Evolutionary conservation across 2,329 filamentous ascomycete species (phyloP).

Genomic region (Rhytidhysteron rufulum): DNA sequence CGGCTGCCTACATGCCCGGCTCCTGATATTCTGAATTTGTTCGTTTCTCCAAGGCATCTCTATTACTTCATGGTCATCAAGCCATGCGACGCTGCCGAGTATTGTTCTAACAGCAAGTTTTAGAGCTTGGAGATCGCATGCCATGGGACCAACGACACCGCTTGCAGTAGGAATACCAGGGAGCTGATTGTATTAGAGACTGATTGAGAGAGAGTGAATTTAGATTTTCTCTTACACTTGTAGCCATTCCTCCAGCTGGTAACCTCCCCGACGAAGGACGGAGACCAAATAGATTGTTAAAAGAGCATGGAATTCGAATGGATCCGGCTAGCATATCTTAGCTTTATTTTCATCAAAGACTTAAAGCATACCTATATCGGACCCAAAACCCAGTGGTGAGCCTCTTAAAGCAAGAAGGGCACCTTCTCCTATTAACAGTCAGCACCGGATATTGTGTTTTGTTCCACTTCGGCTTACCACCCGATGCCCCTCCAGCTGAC

Average conservation of each 20-base stretch:
- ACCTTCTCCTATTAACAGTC: too few species aligned
- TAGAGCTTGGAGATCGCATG: too few species aligned
- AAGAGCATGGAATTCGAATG: conserved; percentile 13
- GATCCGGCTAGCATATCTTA: too few species aligned
- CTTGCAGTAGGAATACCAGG: conserved; percentile 11
- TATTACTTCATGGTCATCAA: conserved; percentile 5
- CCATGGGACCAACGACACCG: conserved; percentile 13
- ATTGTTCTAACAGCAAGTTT: too few species aligned
- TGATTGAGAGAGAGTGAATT: too few species aligned
- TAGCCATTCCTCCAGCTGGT: conserved; percentile 8
- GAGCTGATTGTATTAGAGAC: too few species aligned
- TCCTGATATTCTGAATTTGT: conserved; percentile 6
- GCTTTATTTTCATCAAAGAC: too few species aligned
- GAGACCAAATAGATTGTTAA: conserved; percentile 21
- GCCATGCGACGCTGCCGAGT: conserved; percentile 6
- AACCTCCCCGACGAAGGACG: conserved; percentile 28
- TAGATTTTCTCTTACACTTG: too few species aligned
- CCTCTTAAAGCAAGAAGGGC: conserved; percentile 13
- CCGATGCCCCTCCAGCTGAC: conserved; percentile 13
- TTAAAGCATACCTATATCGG: too few species aligned
- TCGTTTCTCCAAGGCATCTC: conserved; percentile 16
- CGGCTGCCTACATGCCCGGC: conserved; percentile 3
- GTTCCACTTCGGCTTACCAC: too few species aligned
- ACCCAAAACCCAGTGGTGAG: conserved; percentile 13
- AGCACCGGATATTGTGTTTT: too few species aligned